Evolutionary conservation across 2,329 filamentous ascomycete genomes (phyloP), one percentile per base, ranked within the genome.

Genomic region (Colletotrichum noveboracense): DNA sequence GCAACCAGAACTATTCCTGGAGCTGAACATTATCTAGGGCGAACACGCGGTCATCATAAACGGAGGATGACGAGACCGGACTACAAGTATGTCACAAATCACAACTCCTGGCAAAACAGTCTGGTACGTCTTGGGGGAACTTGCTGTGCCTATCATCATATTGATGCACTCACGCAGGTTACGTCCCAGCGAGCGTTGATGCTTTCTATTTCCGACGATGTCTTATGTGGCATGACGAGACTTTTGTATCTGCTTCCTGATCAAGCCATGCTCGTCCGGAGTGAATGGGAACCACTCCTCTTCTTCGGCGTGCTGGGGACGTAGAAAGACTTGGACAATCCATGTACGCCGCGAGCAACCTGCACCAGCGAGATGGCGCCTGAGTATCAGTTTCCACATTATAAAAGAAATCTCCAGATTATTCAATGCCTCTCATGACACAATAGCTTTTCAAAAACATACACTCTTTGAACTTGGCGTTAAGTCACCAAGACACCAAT

Each of bases 251-350:
- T 18, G 0, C 1, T 38, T 18, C n/a, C n/a, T n/a, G n/a, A n/a
- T n/a, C n/a, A n/a, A n/a, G n/a, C n/a, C n/a, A n/a, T n/a, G n/a
- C n/a, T n/a, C n/a, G n/a, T n/a, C n/a, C n/a, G n/a, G n/a, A n/a
- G n/a, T n/a, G n/a, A n/a, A n/a, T n/a, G n/a, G n/a, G 28, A 10
- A 0, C 30, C 9, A 9, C 8, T 32, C 9, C 0, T 30, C 8
- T 8, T 10, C 3, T 1, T 30, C 30, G 30, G 0, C 30, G 4
- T 32, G 30, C 30, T 32, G 30, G 30, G 10, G 30, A 32, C 26
- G 5, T 6, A 26, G 26, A 26, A 6, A 26, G 26, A 26, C 26
- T 26, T 5, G 5, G 5, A 26, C 2, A 26, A 5, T 26, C 5
- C 26, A 26, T 26, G 26, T 26, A 26, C 6, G 26, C 38, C 5